Evolutionary conservation across 108 stramenopile genomes (phyloP).

Genomic region (Nitzschia sp.): DNA sequence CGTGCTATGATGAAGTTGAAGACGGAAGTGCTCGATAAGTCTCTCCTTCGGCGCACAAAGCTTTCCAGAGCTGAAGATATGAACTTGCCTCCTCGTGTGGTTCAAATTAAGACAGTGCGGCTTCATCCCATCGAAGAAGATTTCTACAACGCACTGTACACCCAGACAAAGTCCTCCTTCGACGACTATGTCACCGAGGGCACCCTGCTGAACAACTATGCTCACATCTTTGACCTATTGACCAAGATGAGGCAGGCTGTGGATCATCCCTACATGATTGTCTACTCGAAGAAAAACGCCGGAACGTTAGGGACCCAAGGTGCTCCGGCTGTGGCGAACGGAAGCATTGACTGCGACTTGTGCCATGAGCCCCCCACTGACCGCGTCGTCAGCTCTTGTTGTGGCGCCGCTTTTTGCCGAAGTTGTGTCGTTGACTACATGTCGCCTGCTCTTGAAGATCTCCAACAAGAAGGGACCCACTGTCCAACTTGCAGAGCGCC

Average conservation of each 20-base stretch:
- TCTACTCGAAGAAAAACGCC: conserved; percentile 35
- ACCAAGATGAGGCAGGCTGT: conserved; percentile 97
- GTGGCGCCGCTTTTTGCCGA: conserved; percentile 75
- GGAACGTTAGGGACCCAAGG: conserved; percentile 19
- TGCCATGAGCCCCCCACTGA: conserved; percentile 83
- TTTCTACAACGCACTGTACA: conserved; percentile 98
- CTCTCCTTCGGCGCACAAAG: conserved; percentile 97
- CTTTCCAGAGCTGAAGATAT: conserved; percentile 92
- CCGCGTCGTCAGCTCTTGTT: conserved; percentile 78
- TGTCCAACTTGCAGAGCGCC: conserved; percentile 82
- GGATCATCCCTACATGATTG: conserved; percentile 95
- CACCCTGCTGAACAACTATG: conserved; percentile 98
- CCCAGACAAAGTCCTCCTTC: conserved; percentile 93
- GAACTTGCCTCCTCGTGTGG: conserved; percentile 90
- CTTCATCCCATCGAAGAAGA: conserved; percentile 94
- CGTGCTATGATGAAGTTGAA: conserved; percentile 91
- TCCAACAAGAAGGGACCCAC: conserved; percentile 30
- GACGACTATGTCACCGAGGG: conserved; percentile 92
- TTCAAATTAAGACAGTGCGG: conserved; percentile 80
- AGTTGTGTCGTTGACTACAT: conserved; percentile 84
- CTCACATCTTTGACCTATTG: conserved; percentile 94
- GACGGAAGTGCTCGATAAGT: conserved; percentile 81
- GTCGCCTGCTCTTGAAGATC: conserved; percentile 50
- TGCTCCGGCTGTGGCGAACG: conserved; percentile 60
- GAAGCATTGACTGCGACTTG: conserved; percentile 71